Base-by-base conservation (phyloP, 768 basidiomycete genomes). In the Paxillus ammoniavirescens region DNA sequence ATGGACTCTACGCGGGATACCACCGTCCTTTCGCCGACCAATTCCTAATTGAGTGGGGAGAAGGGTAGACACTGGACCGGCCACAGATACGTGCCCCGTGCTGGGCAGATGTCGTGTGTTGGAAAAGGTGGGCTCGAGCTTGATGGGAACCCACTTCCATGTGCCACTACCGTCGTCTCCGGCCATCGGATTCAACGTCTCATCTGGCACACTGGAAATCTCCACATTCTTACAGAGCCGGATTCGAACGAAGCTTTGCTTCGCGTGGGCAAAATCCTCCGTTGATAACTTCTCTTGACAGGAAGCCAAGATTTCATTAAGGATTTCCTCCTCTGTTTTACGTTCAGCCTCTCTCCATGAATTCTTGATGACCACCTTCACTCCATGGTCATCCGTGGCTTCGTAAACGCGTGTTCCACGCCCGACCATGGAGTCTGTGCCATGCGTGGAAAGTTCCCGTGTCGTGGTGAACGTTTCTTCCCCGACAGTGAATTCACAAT, bases 331-430 rank as follows among this genome's bases (percentile, higher is more conserved):
- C 1, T 54, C 53, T 12, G 13, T 8, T 2, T 42, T 30, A 37
- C 41, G 41, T 23, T 42, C 47, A 6, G 15, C 4, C 3, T 60
- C 47, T 28, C 54, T 17, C 56, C 61, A 62, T 0, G 52, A 59
- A 7, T 53, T 42, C 23, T 62, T 59, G 4, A 58, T 53, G 0
- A 8, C 52, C 1, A 59, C 44, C 0, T 12, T 15, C 0, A 26
- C 38, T 2, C 40, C 44, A 0, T 36, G 2, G 9, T 21, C 17
- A 2, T 59, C 58, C 42, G 14, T 8, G 0, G 47, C 58, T 47
- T 55, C 18, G 12, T 55, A 59, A 0, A 60, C 53, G 8, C 49
- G 8, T 10, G 40, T 48, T 3, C 42, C 57, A 0, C 31, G 23
- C 8, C 57, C 31, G 1, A 52, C 26, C 15, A 54, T 52, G 0